Conservation (phyloP, 2,329 filamentous ascomycete species). For the Aspergillus aculeatinus region DNA sequence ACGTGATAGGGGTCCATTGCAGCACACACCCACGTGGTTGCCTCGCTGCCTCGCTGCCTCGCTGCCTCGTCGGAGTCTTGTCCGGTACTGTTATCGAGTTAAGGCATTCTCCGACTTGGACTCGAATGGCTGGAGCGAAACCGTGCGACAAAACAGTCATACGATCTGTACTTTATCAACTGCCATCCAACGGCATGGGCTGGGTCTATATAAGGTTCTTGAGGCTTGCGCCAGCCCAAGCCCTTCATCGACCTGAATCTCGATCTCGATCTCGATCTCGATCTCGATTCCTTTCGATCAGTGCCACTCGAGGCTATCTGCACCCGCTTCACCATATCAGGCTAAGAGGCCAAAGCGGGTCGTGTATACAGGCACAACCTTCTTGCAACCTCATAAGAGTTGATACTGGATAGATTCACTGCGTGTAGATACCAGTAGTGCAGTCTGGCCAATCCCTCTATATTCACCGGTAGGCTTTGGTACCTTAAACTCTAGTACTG, state of each 20-base stretch:
- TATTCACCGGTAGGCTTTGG: too few species aligned
- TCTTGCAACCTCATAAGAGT: neutral
- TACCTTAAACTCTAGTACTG: too few species aligned
- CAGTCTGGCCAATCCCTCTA: too few species aligned
- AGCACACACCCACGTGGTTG: neutral
- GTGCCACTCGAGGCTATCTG: neutral
- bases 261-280: neutral
- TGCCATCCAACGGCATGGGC: slow-evolving; percentile 5
- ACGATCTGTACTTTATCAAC: neutral
- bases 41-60: neutral
- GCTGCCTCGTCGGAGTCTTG: neutral
- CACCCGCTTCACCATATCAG: neutral
- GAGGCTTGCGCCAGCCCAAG: slow-evolving; percentile 22
- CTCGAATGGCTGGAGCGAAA: neutral
- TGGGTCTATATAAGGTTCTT: slow-evolving; percentile 22
- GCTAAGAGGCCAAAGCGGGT: neutral
- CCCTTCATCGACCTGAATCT: slow-evolving; percentile 1
- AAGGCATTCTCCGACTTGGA: neutral
- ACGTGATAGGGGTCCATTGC: neutral
- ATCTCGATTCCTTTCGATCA: neutral
- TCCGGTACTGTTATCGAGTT: neutral
- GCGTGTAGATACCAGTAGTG: too few species aligned
- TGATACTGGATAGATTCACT: too few species aligned
- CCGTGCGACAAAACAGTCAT: neutral
- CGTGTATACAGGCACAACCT: neutral